Evolutionary conservation across 2,329 filamentous ascomycete genomes (phyloP).

Genomic region (Beauveria asiatica): DNA sequence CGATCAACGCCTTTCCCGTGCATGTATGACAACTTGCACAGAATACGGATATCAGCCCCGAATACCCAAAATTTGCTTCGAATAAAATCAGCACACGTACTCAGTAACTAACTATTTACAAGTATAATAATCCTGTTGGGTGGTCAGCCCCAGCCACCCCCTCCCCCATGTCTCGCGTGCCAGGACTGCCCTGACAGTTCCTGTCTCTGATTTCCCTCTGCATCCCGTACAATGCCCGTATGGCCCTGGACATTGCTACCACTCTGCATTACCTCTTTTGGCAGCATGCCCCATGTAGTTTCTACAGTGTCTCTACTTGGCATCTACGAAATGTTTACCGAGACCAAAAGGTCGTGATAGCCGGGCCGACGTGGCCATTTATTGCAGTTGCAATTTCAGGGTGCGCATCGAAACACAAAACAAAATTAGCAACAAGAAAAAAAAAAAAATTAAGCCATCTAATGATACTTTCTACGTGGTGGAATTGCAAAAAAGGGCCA

Average conservation of each 20-base stretch:
- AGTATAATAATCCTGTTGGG: too few relatives aligned
- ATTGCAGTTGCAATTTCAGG: too few relatives aligned
- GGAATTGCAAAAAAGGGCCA: background rate
- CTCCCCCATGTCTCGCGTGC: slow-evolving; percentile 3
- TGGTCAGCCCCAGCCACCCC: background rate
- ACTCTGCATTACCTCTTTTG: background rate
- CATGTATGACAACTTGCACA: background rate
- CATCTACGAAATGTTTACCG: background rate
- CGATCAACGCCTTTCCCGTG: background rate
- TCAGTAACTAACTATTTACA: too few relatives aligned
- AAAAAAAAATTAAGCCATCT: too few relatives aligned
- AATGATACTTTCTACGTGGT: too few relatives aligned
- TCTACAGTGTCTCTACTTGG: slow-evolving; percentile 5
- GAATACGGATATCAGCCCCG: too few relatives aligned
- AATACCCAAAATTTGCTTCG: too few relatives aligned
- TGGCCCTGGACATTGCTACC: slow-evolving; percentile 4
- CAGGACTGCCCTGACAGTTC: background rate
- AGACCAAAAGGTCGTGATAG: too few relatives aligned
- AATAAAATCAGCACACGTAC: too few relatives aligned
- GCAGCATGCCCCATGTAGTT: background rate
- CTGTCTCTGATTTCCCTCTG: background rate
- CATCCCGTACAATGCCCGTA: slow-evolving; percentile 5
- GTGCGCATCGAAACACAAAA: too few relatives aligned
- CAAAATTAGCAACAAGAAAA: too few relatives aligned
- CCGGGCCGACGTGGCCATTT: too few relatives aligned